Conservation (phyloP, 2,329 filamentous ascomycete species). For the Coniochaeta hoffmannii region DNA sequence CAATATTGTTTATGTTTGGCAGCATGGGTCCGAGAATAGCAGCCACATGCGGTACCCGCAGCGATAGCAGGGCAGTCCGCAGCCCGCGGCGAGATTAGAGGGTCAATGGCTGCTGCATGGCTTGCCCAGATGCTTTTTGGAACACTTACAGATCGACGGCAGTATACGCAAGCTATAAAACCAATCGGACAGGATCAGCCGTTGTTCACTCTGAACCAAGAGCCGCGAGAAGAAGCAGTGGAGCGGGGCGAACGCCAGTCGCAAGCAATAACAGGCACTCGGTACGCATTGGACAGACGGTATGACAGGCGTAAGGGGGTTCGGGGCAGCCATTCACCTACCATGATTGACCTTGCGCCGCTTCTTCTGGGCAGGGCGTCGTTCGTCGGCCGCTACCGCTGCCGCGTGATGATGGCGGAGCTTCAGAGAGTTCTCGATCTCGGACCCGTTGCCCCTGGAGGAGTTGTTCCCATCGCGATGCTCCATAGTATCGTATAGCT, state of each 20-base stretch:
- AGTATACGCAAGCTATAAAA: slow-evolving; percentile 75
- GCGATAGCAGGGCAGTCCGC: slow-evolving; percentile 5
- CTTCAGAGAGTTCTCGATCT: slow-evolving; percentile 28
- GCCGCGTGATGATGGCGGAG: slow-evolving; percentile 23
- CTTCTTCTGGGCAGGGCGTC: slow-evolving; percentile 64
- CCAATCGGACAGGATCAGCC: slow-evolving; percentile 23
- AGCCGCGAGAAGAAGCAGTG: slow-evolving; percentile 12
- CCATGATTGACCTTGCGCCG: slow-evolving; percentile 85
- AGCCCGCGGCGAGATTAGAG: slow-evolving; percentile 12
- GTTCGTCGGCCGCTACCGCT: slow-evolving; percentile 20
- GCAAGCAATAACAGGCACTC: no score
- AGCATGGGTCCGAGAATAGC: neutral
- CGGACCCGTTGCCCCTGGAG: slow-evolving; percentile 31
- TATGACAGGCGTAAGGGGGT: slow-evolving; percentile 7
- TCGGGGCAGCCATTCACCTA: slow-evolving; percentile 32
- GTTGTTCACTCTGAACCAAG: neutral
- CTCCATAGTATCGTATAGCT: slow-evolving; percentile 26
- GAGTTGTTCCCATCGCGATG: slow-evolving; percentile 27
- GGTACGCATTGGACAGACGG: no score
- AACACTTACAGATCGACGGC: slow-evolving; percentile 78
- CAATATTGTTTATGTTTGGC: slow-evolving; percentile 1
- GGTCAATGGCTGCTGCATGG: slow-evolving; percentile 12
- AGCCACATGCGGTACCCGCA: slow-evolving; percentile 4
- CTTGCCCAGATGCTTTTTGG: slow-evolving; percentile 8
- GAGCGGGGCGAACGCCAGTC: no score